Evolutionary conservation across 495 filamentous ascomycete genomes (phyloP).

Genomic region (Penicillium silybi): DNA sequence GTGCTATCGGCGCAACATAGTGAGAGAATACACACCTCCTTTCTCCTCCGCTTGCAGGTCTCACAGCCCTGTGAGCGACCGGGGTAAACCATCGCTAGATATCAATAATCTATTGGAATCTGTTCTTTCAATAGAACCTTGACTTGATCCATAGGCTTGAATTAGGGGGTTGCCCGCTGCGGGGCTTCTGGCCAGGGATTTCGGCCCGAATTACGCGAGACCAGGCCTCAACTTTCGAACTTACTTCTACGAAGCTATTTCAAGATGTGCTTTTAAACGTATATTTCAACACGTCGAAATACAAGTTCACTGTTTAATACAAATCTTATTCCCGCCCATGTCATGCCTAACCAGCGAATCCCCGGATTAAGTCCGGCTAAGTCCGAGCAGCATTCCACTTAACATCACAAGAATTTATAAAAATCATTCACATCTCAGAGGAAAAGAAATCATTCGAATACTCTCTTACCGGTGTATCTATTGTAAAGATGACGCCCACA

Average conservation of each 20-base stretch:
- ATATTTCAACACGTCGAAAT: too few relatives aligned
- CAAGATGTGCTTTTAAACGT: too few relatives aligned
- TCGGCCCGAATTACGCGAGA: neutral
- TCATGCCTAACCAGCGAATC: neutral
- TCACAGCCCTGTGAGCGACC: neutral
- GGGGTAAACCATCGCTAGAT: neutral
- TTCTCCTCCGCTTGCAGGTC: neutral
- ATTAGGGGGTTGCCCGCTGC: neutral
- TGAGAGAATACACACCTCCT: neutral
- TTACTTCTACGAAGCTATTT: neutral
- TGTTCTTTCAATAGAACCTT: neutral
- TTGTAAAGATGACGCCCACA: slow-evolving; percentile 2
- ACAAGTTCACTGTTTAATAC: too few relatives aligned
- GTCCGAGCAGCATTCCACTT: neutral
- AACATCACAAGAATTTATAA: neutral
- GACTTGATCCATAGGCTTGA: neutral
- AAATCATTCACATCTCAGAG: neutral
- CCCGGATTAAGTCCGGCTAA: neutral
- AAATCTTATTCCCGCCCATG: too few relatives aligned
- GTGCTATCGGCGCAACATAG: neutral
- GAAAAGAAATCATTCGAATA: too few relatives aligned
- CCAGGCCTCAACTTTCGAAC: neutral
- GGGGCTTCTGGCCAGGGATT: neutral
- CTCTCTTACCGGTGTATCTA: too few relatives aligned
- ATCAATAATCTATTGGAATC: neutral